Evolutionary conservation across 2,329 filamentous ascomycete species (phyloP).

Genomic region (Colletotrichum lindemuthianum): DNA sequence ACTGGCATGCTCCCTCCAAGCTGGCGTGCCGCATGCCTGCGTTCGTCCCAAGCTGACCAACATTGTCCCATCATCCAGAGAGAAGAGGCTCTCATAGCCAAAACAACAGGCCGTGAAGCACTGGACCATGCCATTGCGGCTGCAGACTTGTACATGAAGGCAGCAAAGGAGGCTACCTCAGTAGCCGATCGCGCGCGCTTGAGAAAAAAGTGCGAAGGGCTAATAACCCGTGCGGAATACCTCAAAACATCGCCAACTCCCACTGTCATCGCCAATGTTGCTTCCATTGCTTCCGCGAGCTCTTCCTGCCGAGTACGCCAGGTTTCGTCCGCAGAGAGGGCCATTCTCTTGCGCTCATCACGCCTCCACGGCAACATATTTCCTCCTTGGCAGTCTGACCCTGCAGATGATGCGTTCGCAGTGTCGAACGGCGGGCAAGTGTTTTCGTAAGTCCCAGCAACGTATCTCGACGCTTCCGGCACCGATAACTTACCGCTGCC

Average conservation of each 20-base stretch:
- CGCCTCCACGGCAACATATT: constrained; percentile 85
- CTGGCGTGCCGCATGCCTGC: no score
- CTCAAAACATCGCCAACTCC: constrained; percentile 65
- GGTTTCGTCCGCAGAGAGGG: constrained; percentile 76
- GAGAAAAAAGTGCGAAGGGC: constrained; percentile 72
- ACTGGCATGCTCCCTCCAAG: no score
- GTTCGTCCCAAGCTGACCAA: constrained; percentile 5
- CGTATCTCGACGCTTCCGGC: no score
- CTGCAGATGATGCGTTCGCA: constrained; percentile 70
- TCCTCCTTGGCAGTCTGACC: constrained; percentile 81
- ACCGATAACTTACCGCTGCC: constrained; percentile 2
- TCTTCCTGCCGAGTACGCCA: constrained; percentile 58
- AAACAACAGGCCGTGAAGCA: constrained; percentile 62
- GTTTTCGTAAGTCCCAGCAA: constrained; percentile 68
- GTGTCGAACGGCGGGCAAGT: constrained; percentile 55
- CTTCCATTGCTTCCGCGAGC: constrained; percentile 1
- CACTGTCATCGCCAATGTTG: constrained; percentile 40
- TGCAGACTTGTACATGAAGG: constrained; percentile 84
- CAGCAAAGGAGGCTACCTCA: constrained; percentile 69
- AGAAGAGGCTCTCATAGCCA: constrained; percentile 50
- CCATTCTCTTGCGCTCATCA: constrained; percentile 80
- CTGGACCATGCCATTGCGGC: constrained; percentile 80
- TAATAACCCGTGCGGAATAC: constrained; percentile 77
- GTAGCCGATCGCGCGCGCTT: constrained; percentile 74
- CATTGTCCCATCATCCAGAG: constrained; percentile 40